These are phyloP conservation scores for Macrocybe sp. DNA, from an alignment of 1,284 basidiomycete species.

Conservation along the genomic window DNA sequence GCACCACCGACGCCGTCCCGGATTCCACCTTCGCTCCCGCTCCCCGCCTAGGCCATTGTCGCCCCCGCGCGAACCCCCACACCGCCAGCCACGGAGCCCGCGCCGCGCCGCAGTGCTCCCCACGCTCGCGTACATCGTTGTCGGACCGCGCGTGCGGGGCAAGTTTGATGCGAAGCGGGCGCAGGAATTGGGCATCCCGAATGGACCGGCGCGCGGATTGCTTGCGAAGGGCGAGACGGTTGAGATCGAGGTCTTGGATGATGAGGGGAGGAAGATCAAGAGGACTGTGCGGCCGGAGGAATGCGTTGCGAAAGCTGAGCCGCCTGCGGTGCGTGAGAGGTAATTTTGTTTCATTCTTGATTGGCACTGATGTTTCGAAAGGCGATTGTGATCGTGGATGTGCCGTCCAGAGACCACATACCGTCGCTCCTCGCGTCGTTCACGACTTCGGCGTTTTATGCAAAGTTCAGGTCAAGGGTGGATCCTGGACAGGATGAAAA, in stretches of 20 bases:
- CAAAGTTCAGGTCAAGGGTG: conserved; percentile 38
- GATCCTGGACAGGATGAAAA: conserved; percentile 32
- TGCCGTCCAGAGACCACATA: conserved; percentile 60
- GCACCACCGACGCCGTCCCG: no score
- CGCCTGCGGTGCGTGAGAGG: conserved; percentile 36
- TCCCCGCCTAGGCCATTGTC: no score
- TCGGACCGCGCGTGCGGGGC: conserved; percentile 79
- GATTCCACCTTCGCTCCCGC: no score
- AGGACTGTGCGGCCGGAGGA: conserved; percentile 56
- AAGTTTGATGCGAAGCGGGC: conserved; percentile 80
- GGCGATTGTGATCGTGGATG: conserved; percentile 58
- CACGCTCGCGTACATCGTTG: conserved; percentile 65
- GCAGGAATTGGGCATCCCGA: conserved; percentile 57
- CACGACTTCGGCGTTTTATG: conserved; percentile 44
- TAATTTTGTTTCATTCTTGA: conserved; percentile 1
- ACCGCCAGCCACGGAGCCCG: no score
- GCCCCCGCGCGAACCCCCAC: no score
- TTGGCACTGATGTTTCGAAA: conserved; percentile 20
- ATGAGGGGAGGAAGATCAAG: conserved; percentile 23
- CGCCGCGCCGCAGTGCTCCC: conserved; percentile 14
- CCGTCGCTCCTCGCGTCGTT: conserved; percentile 51
- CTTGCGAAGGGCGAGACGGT: conserved; percentile 53
- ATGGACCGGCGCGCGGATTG: conserved; percentile 51
- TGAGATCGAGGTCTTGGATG: conserved; percentile 27
- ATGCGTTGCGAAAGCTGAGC: conserved; percentile 46